Evolutionary conservation across 139 green algal genomes (phyloP).

Genomic region (Eudorina sp.): DNA sequence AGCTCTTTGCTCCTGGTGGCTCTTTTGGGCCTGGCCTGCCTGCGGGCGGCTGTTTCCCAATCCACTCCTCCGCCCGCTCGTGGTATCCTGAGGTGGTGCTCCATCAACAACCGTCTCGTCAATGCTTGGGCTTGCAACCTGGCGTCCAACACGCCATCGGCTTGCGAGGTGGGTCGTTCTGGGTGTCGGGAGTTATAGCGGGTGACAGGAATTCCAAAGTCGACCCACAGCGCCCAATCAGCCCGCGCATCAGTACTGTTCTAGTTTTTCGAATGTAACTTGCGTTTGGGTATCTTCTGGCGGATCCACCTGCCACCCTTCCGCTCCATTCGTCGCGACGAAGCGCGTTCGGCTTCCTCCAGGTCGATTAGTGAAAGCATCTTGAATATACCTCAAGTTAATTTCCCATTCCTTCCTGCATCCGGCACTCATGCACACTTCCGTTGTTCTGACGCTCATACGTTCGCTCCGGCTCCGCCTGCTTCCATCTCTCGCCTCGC

Average conservation of each 20-base stretch:
- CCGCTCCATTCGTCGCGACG: no score
- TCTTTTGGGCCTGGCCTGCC: constrained; percentile 27
- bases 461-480: no score
- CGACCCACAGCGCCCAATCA: background rate
- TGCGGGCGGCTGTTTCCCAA: constrained; percentile 33
- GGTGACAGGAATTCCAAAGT: background rate
- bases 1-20: constrained; percentile 45
- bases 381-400: no score
- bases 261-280: background rate
- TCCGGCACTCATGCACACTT: no score
- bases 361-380: no score
- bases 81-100: constrained; percentile 4
- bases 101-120: background rate
- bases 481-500: background rate
- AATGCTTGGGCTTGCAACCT: constrained; percentile 37
- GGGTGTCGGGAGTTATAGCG: background rate
- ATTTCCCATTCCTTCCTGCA: no score
- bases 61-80: background rate
- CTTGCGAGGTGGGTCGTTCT: constrained; percentile 37
- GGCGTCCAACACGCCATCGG: background rate
- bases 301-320: no score
- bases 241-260: background rate
- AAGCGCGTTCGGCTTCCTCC: no score
- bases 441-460: no score
- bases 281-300: no score